These are phyloP conservation scores for Peronosclerospora sorghi DNA, from an alignment of 352 stramenopile species.

Conservation along the genomic window DNA sequence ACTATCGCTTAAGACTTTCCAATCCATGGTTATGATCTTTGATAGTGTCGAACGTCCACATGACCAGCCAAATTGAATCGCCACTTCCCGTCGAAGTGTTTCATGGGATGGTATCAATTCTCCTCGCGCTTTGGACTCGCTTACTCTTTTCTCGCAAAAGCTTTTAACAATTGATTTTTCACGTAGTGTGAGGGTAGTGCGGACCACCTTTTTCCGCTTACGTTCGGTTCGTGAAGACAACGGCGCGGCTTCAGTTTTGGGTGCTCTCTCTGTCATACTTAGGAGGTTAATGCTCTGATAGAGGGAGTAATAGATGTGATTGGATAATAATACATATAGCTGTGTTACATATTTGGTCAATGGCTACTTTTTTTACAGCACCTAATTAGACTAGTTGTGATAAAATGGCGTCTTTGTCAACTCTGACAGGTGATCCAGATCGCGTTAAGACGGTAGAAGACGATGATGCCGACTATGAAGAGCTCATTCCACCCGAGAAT, in stretches of 20 bases:
- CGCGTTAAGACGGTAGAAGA: conserved; percentile 41
- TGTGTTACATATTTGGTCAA: too few relatives aligned
- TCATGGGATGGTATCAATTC: conserved; percentile 54
- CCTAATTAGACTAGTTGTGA: too few relatives aligned
- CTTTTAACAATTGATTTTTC: conserved; percentile 68
- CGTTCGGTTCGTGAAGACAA: not conserved
- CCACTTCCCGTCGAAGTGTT: conserved; percentile 38
- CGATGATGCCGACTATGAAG: conserved; percentile 63
- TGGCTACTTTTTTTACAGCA: too few relatives aligned
- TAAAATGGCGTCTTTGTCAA: conserved; percentile 9
- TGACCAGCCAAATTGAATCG: conserved; percentile 42
- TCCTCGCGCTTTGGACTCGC: conserved; percentile 39
- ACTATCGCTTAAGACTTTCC: conserved; percentile 30
- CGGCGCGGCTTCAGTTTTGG: not conserved
- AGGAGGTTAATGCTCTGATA: not conserved
- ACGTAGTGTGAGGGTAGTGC: conserved; percentile 51
- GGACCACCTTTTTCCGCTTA: conserved; percentile 23
- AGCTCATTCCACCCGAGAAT: conserved; percentile 81
- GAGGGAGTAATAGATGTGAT: not conserved
- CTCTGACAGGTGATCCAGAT: conserved; percentile 8
- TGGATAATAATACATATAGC: not conserved
- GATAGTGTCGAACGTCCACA: conserved; percentile 64
- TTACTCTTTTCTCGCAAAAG: conserved; percentile 60
- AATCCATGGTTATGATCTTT: conserved; percentile 64
- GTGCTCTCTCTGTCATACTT: not conserved